Evolutionary conservation across 495 filamentous ascomycete genomes (phyloP).

Genomic region (Xylaria acuta): DNA sequence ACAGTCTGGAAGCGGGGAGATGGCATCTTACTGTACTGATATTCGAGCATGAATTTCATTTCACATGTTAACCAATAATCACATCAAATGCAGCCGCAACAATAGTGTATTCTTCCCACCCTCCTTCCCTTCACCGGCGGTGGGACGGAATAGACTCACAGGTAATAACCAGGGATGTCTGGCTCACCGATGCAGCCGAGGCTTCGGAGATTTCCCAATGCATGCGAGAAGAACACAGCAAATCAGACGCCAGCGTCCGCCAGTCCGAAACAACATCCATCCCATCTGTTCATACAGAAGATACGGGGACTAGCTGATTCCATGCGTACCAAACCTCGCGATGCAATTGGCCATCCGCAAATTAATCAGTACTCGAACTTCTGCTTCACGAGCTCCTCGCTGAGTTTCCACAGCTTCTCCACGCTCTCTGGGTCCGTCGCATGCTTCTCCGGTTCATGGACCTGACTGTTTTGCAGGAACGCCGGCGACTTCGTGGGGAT

Average conservation of each 20-base stretch:
- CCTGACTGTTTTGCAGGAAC: conserved; percentile 46
- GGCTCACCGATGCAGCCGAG: background rate
- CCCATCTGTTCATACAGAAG: background rate
- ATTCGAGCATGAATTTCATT: conserved; percentile 18
- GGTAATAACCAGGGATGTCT: background rate
- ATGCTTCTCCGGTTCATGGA: conserved; percentile 31
- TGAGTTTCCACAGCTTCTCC: conserved; percentile 55
- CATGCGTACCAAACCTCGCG: background rate
- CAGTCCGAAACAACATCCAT: background rate
- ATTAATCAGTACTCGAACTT: conserved; percentile 41
- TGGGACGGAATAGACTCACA: background rate
- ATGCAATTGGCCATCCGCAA: background rate
- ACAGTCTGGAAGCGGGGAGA: background rate
- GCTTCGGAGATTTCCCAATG: background rate
- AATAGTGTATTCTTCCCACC: background rate
- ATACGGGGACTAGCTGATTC: background rate
- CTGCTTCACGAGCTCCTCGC: conserved; percentile 56
- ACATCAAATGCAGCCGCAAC: background rate
- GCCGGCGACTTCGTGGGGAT: conserved; percentile 38
- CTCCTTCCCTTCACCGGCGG: background rate
- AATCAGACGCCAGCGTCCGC: background rate
- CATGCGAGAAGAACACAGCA: background rate
- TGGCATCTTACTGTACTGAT: conserved; percentile 6
- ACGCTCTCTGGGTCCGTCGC: conserved; percentile 44
- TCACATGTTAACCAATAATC: background rate